These are phyloP conservation scores for Aspergillus hortae DNA, from an alignment of 2,329 filamentous ascomycete genomes.

Conservation along the genomic window DNA sequence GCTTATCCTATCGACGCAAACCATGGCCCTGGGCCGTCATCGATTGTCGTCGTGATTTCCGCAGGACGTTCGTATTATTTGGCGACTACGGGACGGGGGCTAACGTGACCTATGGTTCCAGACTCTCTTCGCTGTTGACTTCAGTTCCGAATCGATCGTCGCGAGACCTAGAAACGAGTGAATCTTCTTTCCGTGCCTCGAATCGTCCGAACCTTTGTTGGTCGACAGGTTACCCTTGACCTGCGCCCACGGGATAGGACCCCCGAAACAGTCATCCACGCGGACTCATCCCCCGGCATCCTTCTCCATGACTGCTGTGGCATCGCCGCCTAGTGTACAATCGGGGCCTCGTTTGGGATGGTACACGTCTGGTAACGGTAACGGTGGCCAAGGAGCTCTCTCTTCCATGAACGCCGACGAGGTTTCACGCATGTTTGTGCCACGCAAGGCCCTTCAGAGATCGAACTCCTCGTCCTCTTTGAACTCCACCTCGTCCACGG, in stretches of 20 bases:
- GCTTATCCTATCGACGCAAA: constrained; percentile 4
- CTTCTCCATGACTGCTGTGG: constrained; percentile 62
- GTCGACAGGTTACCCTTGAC: background rate
- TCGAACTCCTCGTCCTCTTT: constrained; percentile 89
- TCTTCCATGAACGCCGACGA: constrained; percentile 79
- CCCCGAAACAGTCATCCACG: constrained; percentile 8
- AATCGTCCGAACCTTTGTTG: background rate
- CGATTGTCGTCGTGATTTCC: background rate
- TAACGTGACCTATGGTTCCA: constrained; percentile 31
- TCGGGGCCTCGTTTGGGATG: constrained; percentile 59
- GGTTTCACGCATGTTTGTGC: constrained; percentile 81
- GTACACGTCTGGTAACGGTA: constrained; percentile 54
- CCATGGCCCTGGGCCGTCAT: constrained; percentile 3
- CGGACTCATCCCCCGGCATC: constrained; percentile 15
- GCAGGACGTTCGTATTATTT: constrained; percentile 14
- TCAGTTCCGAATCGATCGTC: constrained; percentile 1
- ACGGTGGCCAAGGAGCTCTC: constrained; percentile 57
- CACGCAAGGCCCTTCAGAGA: constrained; percentile 80
- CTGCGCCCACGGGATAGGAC: constrained; percentile 15
- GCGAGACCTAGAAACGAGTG: constrained; percentile 4
- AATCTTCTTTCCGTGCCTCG: background rate
- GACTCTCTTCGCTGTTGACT: constrained; percentile 9
- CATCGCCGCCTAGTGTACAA: constrained; percentile 62
- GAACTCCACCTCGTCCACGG: constrained; percentile 57
- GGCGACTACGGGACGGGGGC: constrained; percentile 21